Conservation (phyloP, 768 basidiomycete species). For the Suillus fuscotomentosus region DNA sequence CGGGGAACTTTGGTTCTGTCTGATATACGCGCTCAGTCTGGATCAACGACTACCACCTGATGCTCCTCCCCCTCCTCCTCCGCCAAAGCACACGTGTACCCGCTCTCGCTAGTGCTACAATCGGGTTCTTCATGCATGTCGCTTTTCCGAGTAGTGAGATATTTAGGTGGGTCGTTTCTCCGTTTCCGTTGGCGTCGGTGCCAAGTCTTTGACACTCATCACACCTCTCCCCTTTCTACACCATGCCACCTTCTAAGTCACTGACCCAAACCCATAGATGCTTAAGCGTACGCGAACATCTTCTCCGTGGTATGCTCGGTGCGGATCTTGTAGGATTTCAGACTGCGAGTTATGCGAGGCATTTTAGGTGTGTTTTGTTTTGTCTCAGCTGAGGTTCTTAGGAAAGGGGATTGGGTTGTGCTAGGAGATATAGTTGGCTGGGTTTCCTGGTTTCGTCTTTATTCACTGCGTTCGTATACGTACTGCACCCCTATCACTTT, state of each 20-base stretch:
- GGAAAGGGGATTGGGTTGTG: background rate
- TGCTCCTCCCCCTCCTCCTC: conserved; percentile 87
- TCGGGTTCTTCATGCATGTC: conserved; percentile 94
- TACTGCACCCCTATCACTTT: background rate
- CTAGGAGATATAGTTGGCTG: too few species aligned
- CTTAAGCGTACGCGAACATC: conserved; percentile 71
- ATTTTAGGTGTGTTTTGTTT: conserved; percentile 43
- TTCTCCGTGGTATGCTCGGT: conserved; percentile 86
- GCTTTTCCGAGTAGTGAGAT: conserved; percentile 96
- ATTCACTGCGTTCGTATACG: background rate
- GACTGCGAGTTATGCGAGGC: conserved; percentile 78
- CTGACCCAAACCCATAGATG: conserved; percentile 44
- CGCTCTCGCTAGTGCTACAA: conserved; percentile 42
- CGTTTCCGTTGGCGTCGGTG: background rate
- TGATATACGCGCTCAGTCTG: conserved; percentile 41
- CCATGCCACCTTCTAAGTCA: background rate
- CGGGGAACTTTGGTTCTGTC: background rate
- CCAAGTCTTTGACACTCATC: too few species aligned
- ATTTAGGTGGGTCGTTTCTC: conserved; percentile 40
- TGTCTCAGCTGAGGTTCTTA: background rate
- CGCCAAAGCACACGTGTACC: conserved; percentile 44
- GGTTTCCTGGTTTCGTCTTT: background rate
- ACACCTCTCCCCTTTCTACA: background rate
- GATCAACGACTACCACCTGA: conserved; percentile 96
- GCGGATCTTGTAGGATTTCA: conserved; percentile 95